Evolutionary conservation across 768 basidiomycete genomes (phyloP).

Genomic region (Collybiopsis luxurians): DNA sequence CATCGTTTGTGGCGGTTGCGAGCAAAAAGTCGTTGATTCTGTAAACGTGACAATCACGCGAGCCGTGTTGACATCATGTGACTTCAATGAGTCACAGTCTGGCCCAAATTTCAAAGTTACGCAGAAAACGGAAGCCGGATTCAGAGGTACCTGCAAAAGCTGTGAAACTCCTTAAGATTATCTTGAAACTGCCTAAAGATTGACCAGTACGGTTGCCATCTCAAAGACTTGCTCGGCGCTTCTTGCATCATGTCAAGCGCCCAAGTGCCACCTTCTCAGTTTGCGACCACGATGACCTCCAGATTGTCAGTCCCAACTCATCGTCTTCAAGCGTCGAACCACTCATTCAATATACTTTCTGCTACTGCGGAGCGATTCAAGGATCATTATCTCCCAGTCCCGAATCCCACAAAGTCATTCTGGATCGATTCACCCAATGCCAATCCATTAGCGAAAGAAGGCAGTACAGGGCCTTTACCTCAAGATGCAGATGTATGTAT

Average conservation of each 20-base stretch:
- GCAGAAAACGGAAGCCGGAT: no score
- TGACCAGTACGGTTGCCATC: no score
- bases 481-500: constrained; percentile 68
- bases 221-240: no score
- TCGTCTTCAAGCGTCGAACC: not conserved
- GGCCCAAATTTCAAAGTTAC: no score
- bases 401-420: constrained; percentile 68
- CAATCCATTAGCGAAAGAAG: constrained; percentile 66
- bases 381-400: constrained; percentile 42
- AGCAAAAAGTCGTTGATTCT: constrained; percentile 32
- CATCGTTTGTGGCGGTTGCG: constrained; percentile 44
- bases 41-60: constrained; percentile 8
- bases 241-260: no score
- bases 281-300: not conserved
- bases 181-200: no score
- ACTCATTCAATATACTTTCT: constrained; percentile 6
- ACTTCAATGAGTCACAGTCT: no score
- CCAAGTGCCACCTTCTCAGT: no score
- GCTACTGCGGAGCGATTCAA: not conserved
- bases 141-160: no score
- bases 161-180: no score
- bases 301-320: not conserved
- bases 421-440: constrained; percentile 63
- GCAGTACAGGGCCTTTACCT: constrained; percentile 61
- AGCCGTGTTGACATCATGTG: no score